Percentiles rank a stretch among this genome's conserved stretches.
Conservation (phyloP, 352 stramenopile species). For the Globisporangium takayamanum region DNA sequence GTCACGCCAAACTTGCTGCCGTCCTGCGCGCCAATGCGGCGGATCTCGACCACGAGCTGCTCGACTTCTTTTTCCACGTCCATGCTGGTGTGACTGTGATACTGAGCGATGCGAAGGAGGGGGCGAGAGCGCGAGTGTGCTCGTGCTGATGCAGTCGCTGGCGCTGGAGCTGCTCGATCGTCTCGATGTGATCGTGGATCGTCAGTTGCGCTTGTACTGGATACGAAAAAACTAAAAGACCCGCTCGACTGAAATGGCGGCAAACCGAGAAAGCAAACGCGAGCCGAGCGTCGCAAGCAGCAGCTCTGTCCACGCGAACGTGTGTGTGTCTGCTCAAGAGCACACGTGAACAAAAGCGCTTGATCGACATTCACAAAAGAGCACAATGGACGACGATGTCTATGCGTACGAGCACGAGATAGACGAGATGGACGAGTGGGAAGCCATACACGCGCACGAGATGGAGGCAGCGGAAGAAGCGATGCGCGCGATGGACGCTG, state of each 20-base stretch:
- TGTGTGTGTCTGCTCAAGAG: too few relatives aligned
- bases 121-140: not conserved
- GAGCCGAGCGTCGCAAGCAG: not conserved
- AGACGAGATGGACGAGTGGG: conserved; percentile 75
- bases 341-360: not conserved
- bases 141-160: not conserved
- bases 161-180: not conserved
- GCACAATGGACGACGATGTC: conserved; percentile 49
- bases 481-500: conserved; percentile 49
- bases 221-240: not conserved
- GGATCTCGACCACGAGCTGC: conserved; percentile 68
- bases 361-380: not conserved
- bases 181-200: not conserved
- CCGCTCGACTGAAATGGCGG: not conserved
- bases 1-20: conserved; percentile 46
- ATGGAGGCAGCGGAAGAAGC: conserved; percentile 74
- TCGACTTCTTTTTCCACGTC: conserved; percentile 69
- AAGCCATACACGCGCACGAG: conserved; percentile 71
- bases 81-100: conserved; percentile 13
- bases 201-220: not conserved
- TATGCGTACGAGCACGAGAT: conserved; percentile 79
- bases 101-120: not conserved
- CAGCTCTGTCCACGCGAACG: too few relatives aligned
- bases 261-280: not conserved
- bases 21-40: conserved; percentile 44